Evolutionary conservation across 345 rosid genomes (phyloP), one percentile per base, ranked within the genome.

Genomic region (Streptanthus diversifolius): DNA sequence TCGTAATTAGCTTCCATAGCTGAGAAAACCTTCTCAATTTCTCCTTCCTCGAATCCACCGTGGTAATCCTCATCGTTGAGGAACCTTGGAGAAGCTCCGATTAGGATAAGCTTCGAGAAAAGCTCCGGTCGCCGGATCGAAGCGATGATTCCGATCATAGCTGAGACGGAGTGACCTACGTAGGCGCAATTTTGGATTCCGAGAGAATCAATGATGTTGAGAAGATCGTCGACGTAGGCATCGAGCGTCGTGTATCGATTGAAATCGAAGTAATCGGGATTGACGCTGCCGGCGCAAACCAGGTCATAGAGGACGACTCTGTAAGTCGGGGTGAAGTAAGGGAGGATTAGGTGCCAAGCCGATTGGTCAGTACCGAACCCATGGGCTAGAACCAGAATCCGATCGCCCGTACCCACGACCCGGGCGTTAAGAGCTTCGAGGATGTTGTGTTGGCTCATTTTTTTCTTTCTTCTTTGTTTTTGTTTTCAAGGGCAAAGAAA

Each of bases 281-380:
- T 89, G 49, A 89, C 96, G n/a, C 87, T 91, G 2, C 95, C 93
- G 19, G 98, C 95, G 47, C 96, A 91, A 5, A 88, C 96, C 7
- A 91, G 88, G 74, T 93, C 97, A 33, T 80, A 89, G 48, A 93
- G 88, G 37, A 91, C 77, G 29, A 93, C 71, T 13, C 82, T 68
- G 76, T 86, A 86, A 57, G 71, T 66, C 2, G 67, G 83, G 0
- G 83, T 68, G 70, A 93, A 83, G 52, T 57, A 79, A 1, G 93
- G 97, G 45, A 93, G 87, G 74, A 93, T 85, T 21, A 85, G 82
- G 40, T 89, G 90, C 97, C 98, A 93, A 0, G 89, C 90, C 0
- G 90, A 87, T 51, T 93, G 98, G 79, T 93, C 97, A 0, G 96
- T 88, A 22, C 98, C 97, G 73, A 88, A 70, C 8, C 98, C 95